A percentile compares a stretch with the other conserved stretches of the same genome.
Evolutionary conservation across 345 rosid species (phyloP).

Genomic region (Ceriops zippeliana): DNA sequence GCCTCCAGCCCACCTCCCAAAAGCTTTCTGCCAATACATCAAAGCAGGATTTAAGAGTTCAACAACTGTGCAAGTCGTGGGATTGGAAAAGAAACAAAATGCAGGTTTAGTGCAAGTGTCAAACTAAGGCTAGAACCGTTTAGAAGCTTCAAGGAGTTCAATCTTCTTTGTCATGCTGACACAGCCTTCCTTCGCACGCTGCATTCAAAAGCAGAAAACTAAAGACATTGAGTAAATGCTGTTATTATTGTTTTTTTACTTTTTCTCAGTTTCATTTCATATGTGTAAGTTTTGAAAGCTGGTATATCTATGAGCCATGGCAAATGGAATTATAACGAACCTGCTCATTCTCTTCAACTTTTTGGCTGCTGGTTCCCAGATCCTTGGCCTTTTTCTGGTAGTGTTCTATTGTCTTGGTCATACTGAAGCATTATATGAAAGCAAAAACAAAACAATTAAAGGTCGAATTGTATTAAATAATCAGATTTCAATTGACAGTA

Average conservation of each 20-base stretch:
- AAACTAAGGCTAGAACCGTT: slow-evolving; percentile 36
- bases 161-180: slow-evolving; percentile 57
- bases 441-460: slow-evolving; percentile 9
- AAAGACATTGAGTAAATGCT: too few relatives aligned
- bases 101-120: neutral
- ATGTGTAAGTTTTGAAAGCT: neutral
- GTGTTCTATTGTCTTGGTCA: slow-evolving; percentile 61
- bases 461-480: too few relatives aligned
- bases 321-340: slow-evolving; percentile 27
- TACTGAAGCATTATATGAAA: slow-evolving; percentile 30
- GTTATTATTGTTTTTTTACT: too few relatives aligned
- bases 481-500: too few relatives aligned
- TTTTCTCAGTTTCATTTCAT: too few relatives aligned
- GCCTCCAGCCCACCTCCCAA: slow-evolving; percentile 64
- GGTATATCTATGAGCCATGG: neutral
- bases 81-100: neutral
- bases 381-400: slow-evolving; percentile 63
- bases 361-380: slow-evolving; percentile 33
- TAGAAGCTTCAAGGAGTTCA: slow-evolving; percentile 59
- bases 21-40: slow-evolving; percentile 47
- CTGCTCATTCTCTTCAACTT: slow-evolving; percentile 37
- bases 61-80: too few relatives aligned
- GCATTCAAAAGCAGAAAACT: slow-evolving; percentile 16
- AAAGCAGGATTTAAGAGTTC: neutral
- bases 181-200: slow-evolving; percentile 43